Conservation (phyloP, 306 rosid species). For the Cucumis cinereus region DNA sequence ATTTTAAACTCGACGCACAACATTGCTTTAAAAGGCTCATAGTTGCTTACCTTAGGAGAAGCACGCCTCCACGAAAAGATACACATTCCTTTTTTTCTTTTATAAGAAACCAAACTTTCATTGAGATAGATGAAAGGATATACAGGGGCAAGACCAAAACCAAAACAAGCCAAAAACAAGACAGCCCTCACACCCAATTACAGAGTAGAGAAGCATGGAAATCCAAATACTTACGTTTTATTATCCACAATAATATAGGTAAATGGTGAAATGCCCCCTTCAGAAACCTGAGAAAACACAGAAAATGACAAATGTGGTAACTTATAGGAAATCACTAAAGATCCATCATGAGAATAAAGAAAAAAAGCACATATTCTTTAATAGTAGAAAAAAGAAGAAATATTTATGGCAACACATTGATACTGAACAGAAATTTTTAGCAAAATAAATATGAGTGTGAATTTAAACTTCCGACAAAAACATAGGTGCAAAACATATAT, state of each 20-base stretch:
- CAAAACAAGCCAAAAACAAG: too few relatives aligned
- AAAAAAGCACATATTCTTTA: background rate
- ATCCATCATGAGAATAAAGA: background rate
- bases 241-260: conserved; percentile 79
- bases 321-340: background rate
- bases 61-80: background rate
- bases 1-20: background rate
- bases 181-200: too few relatives aligned
- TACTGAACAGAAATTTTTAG: background rate
- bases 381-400: background rate
- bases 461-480: background rate
- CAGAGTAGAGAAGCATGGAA: background rate
- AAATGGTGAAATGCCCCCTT: conserved; percentile 82
- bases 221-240: conserved; percentile 51
- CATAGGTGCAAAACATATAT: background rate
- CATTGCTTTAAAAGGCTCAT: background rate
- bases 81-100: background rate
- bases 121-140: too few relatives aligned
- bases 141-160: too few relatives aligned
- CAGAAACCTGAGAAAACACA: conserved; percentile 48
- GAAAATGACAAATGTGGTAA: conserved; percentile 1
- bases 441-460: background rate
- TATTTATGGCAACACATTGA: background rate
- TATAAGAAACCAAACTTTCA: too few relatives aligned
- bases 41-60: background rate